Base-by-base conservation (phyloP, 2,329 filamentous ascomycete species). In the Macroventuria anomochaeta region DNA sequence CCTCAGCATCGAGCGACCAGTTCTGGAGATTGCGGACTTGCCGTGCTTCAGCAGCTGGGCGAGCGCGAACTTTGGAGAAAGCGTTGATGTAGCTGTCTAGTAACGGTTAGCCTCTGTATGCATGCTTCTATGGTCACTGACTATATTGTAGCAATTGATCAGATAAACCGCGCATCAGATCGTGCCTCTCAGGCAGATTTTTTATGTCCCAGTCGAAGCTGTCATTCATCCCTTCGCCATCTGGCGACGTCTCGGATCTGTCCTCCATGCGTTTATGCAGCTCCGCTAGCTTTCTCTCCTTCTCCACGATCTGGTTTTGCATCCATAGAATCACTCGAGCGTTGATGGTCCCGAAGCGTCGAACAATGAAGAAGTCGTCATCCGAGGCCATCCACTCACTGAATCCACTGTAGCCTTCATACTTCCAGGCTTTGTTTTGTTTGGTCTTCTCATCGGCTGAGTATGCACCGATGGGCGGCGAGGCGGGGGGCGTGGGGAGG, bases 331-430 rank as follows among this genome's bases (percentile, higher is more conserved):
- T 57, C 1, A 67, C 59, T 0, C 52, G 51, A 7, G 63, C 61
- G 41, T 69, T 70, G n/a, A 71, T 32, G 18, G 41, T 59, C 11
- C 56, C 57, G 23, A 71, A 71, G 10, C 66, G 56, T 4, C 69
- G 61, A 23, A 73, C 39, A 0, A 73, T 47, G 25, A 72, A 70
- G 33, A 68, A 71, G 40, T 69, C 67, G 28, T 71, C 56, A 29
- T 71, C 67, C 1, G 67, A 68, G 8, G 69, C 66, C 58, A 71
- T 64, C 63, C 61, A 71, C 31, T 43, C 53, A 23, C 59, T 66
- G 33, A 70, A 67, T 0, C 41, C 58, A 31, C 58, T 49, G 44
- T 73, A 72, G 1, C 70, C 70, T 11, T 60, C 42, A 31, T 56
- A 57, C 59, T 79, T 46, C 46, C 55, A 66, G 2, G 60, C 42